phyloP scores from a whole-genome alignment of 176 grass and related monocot species.

The Thinopyrum elongatum region DNA sequence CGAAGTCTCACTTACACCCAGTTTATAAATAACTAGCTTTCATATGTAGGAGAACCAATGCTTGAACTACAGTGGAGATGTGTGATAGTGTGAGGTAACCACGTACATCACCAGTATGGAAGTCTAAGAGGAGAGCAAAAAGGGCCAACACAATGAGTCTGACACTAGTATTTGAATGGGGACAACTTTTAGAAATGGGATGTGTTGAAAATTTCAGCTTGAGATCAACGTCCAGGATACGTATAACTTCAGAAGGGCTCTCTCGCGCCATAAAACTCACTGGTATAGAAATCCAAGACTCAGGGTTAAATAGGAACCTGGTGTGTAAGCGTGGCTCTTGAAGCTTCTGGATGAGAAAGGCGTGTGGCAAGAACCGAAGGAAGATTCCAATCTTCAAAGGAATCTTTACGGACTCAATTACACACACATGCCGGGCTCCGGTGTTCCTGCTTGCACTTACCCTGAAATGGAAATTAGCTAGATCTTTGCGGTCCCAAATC shows the following conservation, averaged over 20 bases:
- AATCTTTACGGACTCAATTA: too few relatives aligned
- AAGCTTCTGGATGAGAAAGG: background rate
- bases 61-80: background rate
- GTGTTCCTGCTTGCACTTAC: too few relatives aligned
- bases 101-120: background rate
- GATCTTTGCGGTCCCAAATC: too few relatives aligned
- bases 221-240: background rate
- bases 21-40: background rate
- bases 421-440: too few relatives aligned
- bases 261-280: rapidly evolving
- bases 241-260: background rate
- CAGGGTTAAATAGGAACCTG: background rate
- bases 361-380: background rate
- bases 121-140: background rate
- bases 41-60: background rate
- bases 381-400: too few relatives aligned
- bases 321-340: background rate
- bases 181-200: background rate
- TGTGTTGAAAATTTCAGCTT: background rate
- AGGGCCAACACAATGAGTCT: background rate
- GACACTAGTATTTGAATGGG: background rate
- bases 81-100: background rate
- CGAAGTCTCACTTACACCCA: background rate
- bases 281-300: background rate
- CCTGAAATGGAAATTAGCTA: too few relatives aligned